Conservation (phyloP, 2,329 filamentous ascomycete genomes). For the Arthrobotrys entomopaga region DNA sequence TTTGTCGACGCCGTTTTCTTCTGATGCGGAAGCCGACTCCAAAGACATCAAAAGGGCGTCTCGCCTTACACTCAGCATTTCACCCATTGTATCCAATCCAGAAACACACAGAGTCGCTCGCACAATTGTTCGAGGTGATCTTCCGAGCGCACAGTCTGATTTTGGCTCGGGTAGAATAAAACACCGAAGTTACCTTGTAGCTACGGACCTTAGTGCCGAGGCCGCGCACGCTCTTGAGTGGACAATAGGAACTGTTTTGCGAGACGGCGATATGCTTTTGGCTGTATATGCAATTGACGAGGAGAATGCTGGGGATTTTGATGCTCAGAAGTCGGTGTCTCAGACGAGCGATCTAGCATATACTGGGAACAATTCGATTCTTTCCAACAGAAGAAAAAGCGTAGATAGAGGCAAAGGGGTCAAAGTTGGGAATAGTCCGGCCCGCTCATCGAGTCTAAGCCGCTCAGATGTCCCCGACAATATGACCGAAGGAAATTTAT, state of each 20-base stretch:
- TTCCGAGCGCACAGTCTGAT: conserved; percentile 76
- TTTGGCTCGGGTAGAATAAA: conserved; percentile 81
- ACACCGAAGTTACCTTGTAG: conserved; percentile 91
- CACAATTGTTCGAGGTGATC: conserved; percentile 91
- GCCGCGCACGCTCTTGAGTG: conserved; percentile 95
- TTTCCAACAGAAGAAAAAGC: conserved; percentile 55
- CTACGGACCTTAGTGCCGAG: conserved; percentile 92
- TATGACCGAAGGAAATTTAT: conserved; percentile 13
- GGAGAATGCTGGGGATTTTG: conserved; percentile 69
- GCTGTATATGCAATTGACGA: conserved; percentile 95
- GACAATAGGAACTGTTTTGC: conserved; percentile 93
- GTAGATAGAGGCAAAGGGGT: conserved; percentile 25
- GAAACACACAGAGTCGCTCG: conserved; percentile 83
- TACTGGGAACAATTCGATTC: conserved; percentile 70
- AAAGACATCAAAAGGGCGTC: conserved; percentile 89
- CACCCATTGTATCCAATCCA: conserved; percentile 78
- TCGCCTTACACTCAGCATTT: conserved; percentile 81
- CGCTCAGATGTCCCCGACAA: conserved; percentile 39
- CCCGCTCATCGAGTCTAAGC: conserved; percentile 30
- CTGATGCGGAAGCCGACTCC: conserved; percentile 85
- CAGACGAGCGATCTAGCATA: conserved; percentile 67
- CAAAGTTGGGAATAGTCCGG: conserved; percentile 30
- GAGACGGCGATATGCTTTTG: conserved; percentile 92
- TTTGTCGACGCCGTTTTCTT: conserved; percentile 73
- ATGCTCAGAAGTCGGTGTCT: conserved; percentile 55